Percentiles rank a stretch among this genome's conserved stretches.
phyloP scores from a whole-genome alignment of 768 basidiomycete species.

The Sporobolomyces pararoseus region DNA sequence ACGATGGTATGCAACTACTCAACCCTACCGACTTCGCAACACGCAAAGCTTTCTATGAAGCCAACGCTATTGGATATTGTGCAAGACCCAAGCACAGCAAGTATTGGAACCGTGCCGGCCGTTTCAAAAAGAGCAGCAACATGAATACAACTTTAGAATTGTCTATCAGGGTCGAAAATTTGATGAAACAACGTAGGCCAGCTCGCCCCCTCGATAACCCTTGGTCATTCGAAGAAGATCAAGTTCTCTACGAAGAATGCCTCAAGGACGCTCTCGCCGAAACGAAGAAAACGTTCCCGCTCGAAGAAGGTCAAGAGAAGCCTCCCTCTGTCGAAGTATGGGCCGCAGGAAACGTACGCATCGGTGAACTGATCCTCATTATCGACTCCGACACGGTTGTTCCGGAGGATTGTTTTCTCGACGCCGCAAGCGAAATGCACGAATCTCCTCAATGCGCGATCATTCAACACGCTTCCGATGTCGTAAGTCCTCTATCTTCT shows the following conservation, averaged over 20 bases:
- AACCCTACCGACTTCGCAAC: slow-evolving; percentile 61
- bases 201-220: slow-evolving; percentile 52
- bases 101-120: slow-evolving; percentile 74
- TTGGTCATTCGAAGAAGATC: slow-evolving; percentile 66
- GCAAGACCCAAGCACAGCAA: slow-evolving; percentile 70
- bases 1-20: slow-evolving; percentile 74
- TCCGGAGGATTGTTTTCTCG: slow-evolving; percentile 83
- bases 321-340: slow-evolving; percentile 61
- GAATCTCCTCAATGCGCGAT: slow-evolving; percentile 80
- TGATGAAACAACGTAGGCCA: slow-evolving; percentile 52
- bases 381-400: slow-evolving; percentile 58
- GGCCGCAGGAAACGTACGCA: slow-evolving; percentile 65
- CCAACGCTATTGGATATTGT: slow-evolving; percentile 72
- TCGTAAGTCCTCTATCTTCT: slow-evolving; percentile 68
- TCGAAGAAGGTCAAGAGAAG: slow-evolving; percentile 69
- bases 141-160: slow-evolving; percentile 57
- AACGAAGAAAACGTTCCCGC: slow-evolving; percentile 55
- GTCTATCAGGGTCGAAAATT: slow-evolving; percentile 60
- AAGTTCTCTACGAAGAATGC: slow-evolving; percentile 60
- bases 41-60: slow-evolving; percentile 68
- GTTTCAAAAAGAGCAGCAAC: slow-evolving; percentile 75
- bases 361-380: slow-evolving; percentile 74
- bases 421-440: slow-evolving; percentile 78
- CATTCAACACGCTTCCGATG: slow-evolving; percentile 85
- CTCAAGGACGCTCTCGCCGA: slow-evolving; percentile 63